Conservation (phyloP, 306 rosid species). For the Crataegus laevigata region DNA sequence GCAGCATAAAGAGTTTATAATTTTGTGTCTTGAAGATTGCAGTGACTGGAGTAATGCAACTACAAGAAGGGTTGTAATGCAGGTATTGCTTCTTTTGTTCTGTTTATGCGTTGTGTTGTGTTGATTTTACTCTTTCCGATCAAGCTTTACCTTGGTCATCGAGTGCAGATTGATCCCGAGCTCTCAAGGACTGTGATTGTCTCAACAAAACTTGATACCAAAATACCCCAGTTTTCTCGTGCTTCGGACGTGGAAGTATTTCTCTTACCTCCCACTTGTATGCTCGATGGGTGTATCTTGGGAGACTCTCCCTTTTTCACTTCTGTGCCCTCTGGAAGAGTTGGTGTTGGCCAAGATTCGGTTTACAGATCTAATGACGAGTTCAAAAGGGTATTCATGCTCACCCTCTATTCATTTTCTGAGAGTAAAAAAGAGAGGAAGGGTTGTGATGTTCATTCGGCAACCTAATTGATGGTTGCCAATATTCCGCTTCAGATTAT, state of each 20-base stretch:
- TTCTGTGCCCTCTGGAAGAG: constrained; percentile 95
- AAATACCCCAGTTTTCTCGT: constrained; percentile 94
- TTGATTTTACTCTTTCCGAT: neutral
- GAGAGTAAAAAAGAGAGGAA: neutral
- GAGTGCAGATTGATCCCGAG: constrained; percentile 79
- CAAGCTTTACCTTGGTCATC: neutral
- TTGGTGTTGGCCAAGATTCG: constrained; percentile 66
- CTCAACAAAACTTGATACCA: constrained; percentile 89
- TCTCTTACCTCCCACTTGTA: constrained; percentile 76
- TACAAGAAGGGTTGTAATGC: constrained; percentile 87
- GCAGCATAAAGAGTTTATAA: constrained; percentile 92
- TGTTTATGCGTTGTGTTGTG: neutral
- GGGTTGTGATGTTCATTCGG: neutral
- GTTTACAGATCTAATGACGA: constrained; percentile 73
- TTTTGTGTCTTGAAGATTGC: constrained; percentile 87
- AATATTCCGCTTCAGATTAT: neutral
- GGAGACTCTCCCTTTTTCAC: constrained; percentile 97
- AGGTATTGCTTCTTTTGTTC: constrained; percentile 26
- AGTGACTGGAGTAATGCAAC: constrained; percentile 97
- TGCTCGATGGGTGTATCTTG: constrained; percentile 78
- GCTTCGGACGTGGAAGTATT: constrained; percentile 92
- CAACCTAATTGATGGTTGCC: neutral
- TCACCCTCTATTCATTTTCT: neutral
- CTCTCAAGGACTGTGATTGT: constrained; percentile 84
- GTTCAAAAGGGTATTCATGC: constrained; percentile 66